Conservation (phyloP, 805 yeast species). For the Isabelozyma gotoi region DNA sequence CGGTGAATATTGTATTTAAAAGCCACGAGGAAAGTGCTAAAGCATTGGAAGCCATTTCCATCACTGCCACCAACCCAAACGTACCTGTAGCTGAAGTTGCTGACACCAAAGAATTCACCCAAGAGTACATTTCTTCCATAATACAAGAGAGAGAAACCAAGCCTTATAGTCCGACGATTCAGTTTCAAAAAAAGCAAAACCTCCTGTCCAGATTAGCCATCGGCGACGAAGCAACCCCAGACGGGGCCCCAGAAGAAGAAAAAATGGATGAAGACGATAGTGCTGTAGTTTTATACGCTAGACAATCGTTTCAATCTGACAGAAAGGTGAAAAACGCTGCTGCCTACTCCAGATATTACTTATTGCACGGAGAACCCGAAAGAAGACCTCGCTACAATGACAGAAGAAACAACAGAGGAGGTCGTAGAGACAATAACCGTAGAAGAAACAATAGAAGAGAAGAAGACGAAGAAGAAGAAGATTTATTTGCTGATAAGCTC, state of each 20-base stretch:
- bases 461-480: constrained; percentile 24
- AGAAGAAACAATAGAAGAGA: constrained; percentile 6
- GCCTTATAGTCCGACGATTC: constrained; percentile 36
- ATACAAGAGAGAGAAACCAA: constrained; percentile 41
- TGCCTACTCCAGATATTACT: constrained; percentile 60
- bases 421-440: constrained; percentile 10
- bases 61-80: constrained; percentile 14
- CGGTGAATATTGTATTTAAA: constrained; percentile 55
- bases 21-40: constrained; percentile 39
- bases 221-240: constrained; percentile 11
- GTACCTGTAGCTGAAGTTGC: constrained; percentile 8
- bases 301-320: constrained; percentile 56
- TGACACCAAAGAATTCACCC: constrained; percentile 11
- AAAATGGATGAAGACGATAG: constrained; percentile 41
- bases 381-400: constrained; percentile 25
- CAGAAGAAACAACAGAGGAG: constrained; percentile 1
- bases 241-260: constrained; percentile 2
- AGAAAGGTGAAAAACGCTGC: constrained; percentile 57
- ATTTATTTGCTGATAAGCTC: constrained; percentile 33
- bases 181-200: constrained; percentile 30
- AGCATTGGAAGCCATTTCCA: constrained; percentile 37
- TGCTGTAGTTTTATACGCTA: constrained; percentile 35
- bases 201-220: constrained; percentile 29
- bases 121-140: constrained; percentile 19
- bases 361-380: constrained; percentile 72